Evolutionary conservation across 2,329 filamentous ascomycete genomes (phyloP).

Genomic region (Rutstroemia sydowiana): DNA sequence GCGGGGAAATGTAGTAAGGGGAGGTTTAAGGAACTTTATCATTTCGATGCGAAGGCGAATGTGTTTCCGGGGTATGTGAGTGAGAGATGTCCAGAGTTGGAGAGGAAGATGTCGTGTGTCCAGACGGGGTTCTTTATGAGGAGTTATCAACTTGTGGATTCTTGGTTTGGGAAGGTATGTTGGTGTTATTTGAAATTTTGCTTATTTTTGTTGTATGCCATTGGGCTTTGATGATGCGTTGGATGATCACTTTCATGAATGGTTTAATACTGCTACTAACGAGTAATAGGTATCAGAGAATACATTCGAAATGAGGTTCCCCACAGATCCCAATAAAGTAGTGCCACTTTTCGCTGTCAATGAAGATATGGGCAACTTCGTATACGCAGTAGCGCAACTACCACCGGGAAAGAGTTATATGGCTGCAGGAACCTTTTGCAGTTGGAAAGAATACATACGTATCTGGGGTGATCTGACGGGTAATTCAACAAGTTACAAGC

Average conservation of each 20-base stretch:
- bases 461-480: constrained; percentile 17
- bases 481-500: constrained; percentile 11
- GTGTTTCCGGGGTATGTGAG: constrained; percentile 29
- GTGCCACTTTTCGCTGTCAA: constrained; percentile 37
- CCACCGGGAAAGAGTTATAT: constrained; percentile 20
- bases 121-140: constrained; percentile 32
- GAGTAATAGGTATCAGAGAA: constrained; percentile 32
- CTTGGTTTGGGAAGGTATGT: constrained; percentile 41
- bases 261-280: too few relatives aligned
- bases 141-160: constrained; percentile 41
- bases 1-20: constrained; percentile 40
- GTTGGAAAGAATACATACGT: constrained; percentile 14
- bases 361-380: constrained; percentile 33
- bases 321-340: constrained; percentile 33
- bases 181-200: neutral
- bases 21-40: constrained; percentile 40
- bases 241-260: too few relatives aligned
- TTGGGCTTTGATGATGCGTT: neutral
- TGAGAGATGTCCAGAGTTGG: constrained; percentile 36
- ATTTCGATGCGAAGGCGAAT: constrained; percentile 46
- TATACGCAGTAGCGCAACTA: constrained; percentile 24
- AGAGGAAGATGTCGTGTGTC: constrained; percentile 39
- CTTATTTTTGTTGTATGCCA: neutral
- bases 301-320: constrained; percentile 41
- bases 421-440: constrained; percentile 13